Evolutionary conservation across 352 stramenopile genomes (phyloP), one percentile per base, ranked within the genome.

Genomic region (Globisporangium canariense): DNA sequence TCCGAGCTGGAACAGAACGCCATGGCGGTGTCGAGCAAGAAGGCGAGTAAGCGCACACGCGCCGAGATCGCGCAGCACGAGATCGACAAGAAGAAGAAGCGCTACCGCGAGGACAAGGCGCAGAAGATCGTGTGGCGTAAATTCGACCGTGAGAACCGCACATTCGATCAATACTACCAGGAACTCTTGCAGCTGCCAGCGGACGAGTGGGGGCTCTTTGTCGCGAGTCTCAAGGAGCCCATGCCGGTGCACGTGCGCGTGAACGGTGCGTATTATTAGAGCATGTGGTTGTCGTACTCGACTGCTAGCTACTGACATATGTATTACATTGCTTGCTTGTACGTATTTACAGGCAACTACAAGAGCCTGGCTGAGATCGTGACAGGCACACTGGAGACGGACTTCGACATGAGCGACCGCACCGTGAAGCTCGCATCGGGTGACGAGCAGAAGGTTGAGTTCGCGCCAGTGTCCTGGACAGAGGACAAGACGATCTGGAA

Each of bases 71-170:
- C 86, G 66, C 79, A 89, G 58, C 76, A 88, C 16, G 79, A 70
- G 18, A 66, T 78, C 64, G 69, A 79, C 45, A 73, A 81, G 61
- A 60, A 80, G 54, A 88, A 89, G 68, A 84, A 87, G 67, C 68
- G 75, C 32, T 79, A 80, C 57, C 72, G 83, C 18, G 76, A 89
- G 58, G 72, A 81, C 50, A 89, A 88, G 59, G 85, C 86, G 5
- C 75, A 91, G 73, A 94, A 94, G 68, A 88, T 94, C 57, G 83
- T 94, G 60, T 94, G 86, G 86, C 86, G 86, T 67, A 94, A 94
- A 62, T 94, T 94, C 56, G 83, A 90, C 59, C 77, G 86, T 25
- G 84, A 93, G 67, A 96, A 96, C 69, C 68, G 59, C 28, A 65
- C 79, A 9, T 97, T 96, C 58, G 86, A 96, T 66, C 58, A 76